Percentiles rank a stretch among this genome's conserved stretches.
Conservation (phyloP, 768 basidiomycete genomes). For the Cystobasidium tubakii region DNA sequence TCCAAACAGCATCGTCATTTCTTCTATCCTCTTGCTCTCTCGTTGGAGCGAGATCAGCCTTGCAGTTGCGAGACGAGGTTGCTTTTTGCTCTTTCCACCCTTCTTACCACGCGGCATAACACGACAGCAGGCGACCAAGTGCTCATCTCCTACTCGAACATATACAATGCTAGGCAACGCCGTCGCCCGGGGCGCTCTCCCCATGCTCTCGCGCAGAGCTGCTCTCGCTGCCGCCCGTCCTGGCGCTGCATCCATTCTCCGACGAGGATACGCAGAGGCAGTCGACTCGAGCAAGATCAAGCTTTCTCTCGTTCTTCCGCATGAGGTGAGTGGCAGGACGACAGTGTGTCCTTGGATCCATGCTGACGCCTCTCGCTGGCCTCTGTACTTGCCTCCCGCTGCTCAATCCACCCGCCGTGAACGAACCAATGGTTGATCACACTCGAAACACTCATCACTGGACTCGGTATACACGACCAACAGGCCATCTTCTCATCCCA, state of each 20-base stretch:
- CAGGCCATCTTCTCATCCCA: slow-evolving; percentile 84
- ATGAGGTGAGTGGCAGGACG: too few relatives aligned
- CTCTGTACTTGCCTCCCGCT: not conserved
- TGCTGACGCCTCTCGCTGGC: too few relatives aligned
- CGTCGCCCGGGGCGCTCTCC: slow-evolving; percentile 14
- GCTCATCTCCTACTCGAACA: not conserved
- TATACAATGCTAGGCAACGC: slow-evolving; percentile 1
- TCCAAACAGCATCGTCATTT: not conserved
- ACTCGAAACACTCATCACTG: not conserved
- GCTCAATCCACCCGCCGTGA: not conserved
- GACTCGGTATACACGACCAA: not conserved
- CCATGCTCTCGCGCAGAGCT: slow-evolving; percentile 23
- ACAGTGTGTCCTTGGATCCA: too few relatives aligned
- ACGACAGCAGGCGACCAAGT: not conserved
- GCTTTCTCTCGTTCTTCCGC: slow-evolving; percentile 86
- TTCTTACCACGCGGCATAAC: not conserved
- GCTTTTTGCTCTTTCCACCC: not conserved
- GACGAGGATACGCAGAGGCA: slow-evolving; percentile 86
- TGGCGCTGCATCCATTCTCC: slow-evolving; percentile 49
- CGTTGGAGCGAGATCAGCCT: not conserved
- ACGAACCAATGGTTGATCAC: not conserved
- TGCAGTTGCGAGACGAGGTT: not conserved
- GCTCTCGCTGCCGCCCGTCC: slow-evolving; percentile 33
- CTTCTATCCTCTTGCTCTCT: not conserved
- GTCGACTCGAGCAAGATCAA: slow-evolving; percentile 63